Conservation (phyloP, 2,329 filamentous ascomycete species). For the Fusarium staphyleae region DNA sequence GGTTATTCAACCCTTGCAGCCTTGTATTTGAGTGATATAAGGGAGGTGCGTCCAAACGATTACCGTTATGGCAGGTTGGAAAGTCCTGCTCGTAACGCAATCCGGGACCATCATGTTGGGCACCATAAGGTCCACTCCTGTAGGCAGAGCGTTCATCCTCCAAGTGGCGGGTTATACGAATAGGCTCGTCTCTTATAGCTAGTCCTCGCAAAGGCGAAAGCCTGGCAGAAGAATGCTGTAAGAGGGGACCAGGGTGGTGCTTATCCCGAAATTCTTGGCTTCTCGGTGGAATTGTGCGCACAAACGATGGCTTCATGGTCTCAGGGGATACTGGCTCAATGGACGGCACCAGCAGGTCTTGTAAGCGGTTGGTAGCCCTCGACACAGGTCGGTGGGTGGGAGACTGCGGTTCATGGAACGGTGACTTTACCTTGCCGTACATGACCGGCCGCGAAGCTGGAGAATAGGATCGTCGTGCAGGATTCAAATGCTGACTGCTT, state of each 20-base stretch:
- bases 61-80: constrained; percentile 11
- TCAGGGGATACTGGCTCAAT: constrained; percentile 54
- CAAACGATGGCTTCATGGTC: constrained; percentile 45
- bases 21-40: constrained; percentile 23
- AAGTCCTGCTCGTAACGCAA: constrained; percentile 16
- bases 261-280: constrained; percentile 34
- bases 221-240: constrained; percentile 33
- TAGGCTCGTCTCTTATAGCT: constrained; percentile 25
- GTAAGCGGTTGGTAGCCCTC: constrained; percentile 33
- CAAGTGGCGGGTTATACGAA: constrained; percentile 21
- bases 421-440: constrained; percentile 41
- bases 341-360: constrained; percentile 56
- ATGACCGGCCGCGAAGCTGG: constrained; percentile 21
- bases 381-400: constrained; percentile 32
- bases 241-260: constrained; percentile 23
- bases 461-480: constrained; percentile 29
- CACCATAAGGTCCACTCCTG: constrained; percentile 9
- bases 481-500: constrained; percentile 26
- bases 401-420: constrained; percentile 30
- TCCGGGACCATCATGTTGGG: constrained; percentile 15
- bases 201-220: constrained; percentile 31
- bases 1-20: constrained; percentile 26
- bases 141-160: constrained; percentile 22
- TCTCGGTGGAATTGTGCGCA: constrained; percentile 45
- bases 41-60: constrained; percentile 12